These are phyloP conservation scores for Meyerozyma smithsonii DNA, from an alignment of 1,139 yeast genomes.

Conservation along the genomic window DNA sequence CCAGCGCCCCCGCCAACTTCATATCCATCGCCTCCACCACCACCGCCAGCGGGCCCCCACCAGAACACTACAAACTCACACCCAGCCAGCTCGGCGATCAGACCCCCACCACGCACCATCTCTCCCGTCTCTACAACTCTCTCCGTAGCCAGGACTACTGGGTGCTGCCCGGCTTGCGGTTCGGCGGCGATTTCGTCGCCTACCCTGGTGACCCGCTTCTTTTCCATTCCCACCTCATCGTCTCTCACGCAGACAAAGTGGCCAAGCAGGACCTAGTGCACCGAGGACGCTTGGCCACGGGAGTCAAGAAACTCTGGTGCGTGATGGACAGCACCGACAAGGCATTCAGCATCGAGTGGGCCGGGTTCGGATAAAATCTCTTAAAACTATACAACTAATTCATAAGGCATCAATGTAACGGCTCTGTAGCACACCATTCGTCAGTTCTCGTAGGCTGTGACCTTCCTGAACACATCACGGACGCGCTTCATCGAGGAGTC, in stretches of 20 bases:
- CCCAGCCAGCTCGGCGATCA: neutral
- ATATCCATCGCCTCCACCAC: neutral
- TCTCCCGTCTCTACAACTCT: constrained; percentile 13
- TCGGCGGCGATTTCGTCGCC: constrained; percentile 84
- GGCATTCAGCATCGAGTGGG: neutral
- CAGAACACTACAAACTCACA: neutral
- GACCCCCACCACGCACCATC: constrained; percentile 9
- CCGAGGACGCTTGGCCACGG: constrained; percentile 88
- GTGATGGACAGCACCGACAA: constrained; percentile 34
- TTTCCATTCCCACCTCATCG: constrained; percentile 83
- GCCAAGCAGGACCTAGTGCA: constrained; percentile 58
- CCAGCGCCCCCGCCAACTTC: neutral
- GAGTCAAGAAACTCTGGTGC: constrained; percentile 85
- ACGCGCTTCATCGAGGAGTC: neutral
- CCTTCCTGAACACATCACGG: neutral
- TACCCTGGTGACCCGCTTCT: constrained; percentile 94
- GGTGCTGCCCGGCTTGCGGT: constrained; percentile 80
- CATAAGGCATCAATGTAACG: neutral
- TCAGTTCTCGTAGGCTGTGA: neutral
- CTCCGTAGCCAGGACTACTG: constrained; percentile 48
- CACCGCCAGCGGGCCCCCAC: neutral
- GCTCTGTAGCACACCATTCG: too few relatives aligned
- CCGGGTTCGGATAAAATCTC: neutral
- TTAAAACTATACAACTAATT: neutral
- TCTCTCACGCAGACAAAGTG: constrained; percentile 45